A percentile compares a stretch with the other conserved stretches of the same genome.
These are phyloP conservation scores for Penicillium carneum DNA, from an alignment of 2,329 filamentous ascomycete genomes.

Conservation along the genomic window DNA sequence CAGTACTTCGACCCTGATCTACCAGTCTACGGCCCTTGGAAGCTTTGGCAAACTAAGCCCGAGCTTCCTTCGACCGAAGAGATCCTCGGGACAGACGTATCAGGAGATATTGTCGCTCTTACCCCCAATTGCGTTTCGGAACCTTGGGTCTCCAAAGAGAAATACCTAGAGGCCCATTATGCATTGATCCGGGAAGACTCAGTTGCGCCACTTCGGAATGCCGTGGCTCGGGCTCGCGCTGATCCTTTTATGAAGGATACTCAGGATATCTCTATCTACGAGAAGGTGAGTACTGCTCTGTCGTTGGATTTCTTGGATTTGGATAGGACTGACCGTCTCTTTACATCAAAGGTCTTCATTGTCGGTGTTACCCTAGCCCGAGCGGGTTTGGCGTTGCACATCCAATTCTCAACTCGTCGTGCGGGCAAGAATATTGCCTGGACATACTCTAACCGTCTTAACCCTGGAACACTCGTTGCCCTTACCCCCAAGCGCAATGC, in stretches of 20 bases:
- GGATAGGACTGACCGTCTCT: background rate
- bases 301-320: too few species aligned
- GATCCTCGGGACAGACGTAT: constrained; percentile 41
- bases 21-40: constrained; percentile 11
- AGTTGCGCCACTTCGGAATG: constrained; percentile 71
- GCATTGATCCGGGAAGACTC: constrained; percentile 77
- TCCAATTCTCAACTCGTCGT: constrained; percentile 47
- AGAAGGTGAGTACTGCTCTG: constrained; percentile 60
- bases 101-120: constrained; percentile 38
- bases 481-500: constrained; percentile 62
- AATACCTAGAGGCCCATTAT: constrained; percentile 78
- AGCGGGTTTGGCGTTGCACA: constrained; percentile 6
- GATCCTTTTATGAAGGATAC: constrained; percentile 66
- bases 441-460: constrained; percentile 66
- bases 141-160: constrained; percentile 66
- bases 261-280: constrained; percentile 69
- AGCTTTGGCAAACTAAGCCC: constrained; percentile 34
- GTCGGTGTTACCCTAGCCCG: constrained; percentile 2
- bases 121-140: constrained; percentile 62
- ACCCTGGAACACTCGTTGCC: constrained; percentile 63
- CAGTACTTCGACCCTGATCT: constrained; percentile 4
- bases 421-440: constrained; percentile 73
- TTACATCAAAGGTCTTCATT: constrained; percentile 1
- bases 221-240: constrained; percentile 64
- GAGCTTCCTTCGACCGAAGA: constrained; percentile 53